Conservation (phyloP, 139 green algal genomes). For the Nannochloris sp. region DNA sequence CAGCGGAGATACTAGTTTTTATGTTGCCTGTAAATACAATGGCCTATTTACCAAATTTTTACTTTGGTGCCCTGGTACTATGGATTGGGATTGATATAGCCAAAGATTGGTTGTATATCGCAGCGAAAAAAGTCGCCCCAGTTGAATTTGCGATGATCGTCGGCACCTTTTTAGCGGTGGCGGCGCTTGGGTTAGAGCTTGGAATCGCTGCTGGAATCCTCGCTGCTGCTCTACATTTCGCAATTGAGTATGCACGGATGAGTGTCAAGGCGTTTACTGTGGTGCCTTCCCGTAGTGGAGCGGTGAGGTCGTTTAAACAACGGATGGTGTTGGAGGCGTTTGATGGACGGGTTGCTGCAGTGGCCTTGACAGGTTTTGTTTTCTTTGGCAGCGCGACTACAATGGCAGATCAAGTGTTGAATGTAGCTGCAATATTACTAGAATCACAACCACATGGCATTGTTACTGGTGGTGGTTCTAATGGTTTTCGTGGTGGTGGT, state of each 20-base stretch:
- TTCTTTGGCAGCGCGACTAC: slow-evolving; percentile 69
- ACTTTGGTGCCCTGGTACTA: slow-evolving; percentile 62
- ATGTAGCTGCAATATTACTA: slow-evolving; percentile 1
- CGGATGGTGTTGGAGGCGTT: slow-evolving; percentile 35
- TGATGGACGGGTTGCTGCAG: slow-evolving; percentile 31
- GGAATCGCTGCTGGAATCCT: slow-evolving; percentile 63
- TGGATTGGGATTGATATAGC: slow-evolving; percentile 70
- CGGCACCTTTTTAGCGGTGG: slow-evolving; percentile 57
- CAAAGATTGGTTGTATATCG: slow-evolving; percentile 44
- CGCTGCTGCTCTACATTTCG: slow-evolving; percentile 56
- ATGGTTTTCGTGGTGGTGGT: not conserved
- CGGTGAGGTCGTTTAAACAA: slow-evolving; percentile 36
- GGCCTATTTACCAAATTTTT: slow-evolving; percentile 34
- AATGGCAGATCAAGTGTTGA: slow-evolving; percentile 40
- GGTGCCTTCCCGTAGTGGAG: slow-evolving; percentile 38
- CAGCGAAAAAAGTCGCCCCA: slow-evolving; percentile 8
- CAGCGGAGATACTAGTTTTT: slow-evolving; percentile 54
- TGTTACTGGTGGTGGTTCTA: not conserved
- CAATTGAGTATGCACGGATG: slow-evolving; percentile 28
- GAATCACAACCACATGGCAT: slow-evolving; percentile 5
- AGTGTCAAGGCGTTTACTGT: slow-evolving; percentile 40
- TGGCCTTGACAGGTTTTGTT: slow-evolving; percentile 61
- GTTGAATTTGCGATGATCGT: slow-evolving; percentile 67
- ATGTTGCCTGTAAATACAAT: slow-evolving; percentile 47
- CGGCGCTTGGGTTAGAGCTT: slow-evolving; percentile 35